Conservation (phyloP, 2,329 filamentous ascomycete species). For the Pseudocercospora cruenta region DNA sequence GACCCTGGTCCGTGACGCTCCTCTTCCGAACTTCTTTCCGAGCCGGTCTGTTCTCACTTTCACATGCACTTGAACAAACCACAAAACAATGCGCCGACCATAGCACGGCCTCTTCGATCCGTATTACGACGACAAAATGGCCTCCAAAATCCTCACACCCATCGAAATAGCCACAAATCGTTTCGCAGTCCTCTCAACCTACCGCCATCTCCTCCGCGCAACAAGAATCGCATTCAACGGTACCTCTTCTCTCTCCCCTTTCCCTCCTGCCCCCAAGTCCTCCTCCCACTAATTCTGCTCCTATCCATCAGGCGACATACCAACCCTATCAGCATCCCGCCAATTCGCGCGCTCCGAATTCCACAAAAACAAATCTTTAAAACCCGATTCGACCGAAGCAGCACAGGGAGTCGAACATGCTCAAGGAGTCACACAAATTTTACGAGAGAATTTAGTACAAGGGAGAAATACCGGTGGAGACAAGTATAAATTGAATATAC, state of each 20-base stretch:
- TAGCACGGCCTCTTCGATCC: background rate
- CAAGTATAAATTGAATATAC: conserved; percentile 73
- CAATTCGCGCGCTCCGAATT: conserved; percentile 75
- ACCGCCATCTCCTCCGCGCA: conserved; percentile 79
- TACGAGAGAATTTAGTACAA: conserved; percentile 87
- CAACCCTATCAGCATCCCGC: conserved; percentile 71
- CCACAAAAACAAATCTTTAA: conserved; percentile 61
- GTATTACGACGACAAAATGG: conserved; percentile 7
- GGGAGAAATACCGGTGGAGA: conserved; percentile 51
- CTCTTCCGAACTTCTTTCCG: background rate
- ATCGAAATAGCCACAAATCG: conserved; percentile 36
- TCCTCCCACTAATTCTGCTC: too few relatives aligned
- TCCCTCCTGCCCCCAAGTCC: too few relatives aligned
- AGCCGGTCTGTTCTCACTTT: conserved; percentile 1
- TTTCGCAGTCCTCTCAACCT: conserved; percentile 72
- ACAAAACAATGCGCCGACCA: conserved; percentile 15
- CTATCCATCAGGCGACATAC: conserved; percentile 72
- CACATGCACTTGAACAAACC: conserved; percentile 16
- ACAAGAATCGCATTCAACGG: conserved; percentile 82
- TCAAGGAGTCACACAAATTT: conserved; percentile 76
- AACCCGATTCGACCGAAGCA: conserved; percentile 57
- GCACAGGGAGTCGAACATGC: conserved; percentile 74
- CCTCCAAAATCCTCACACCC: conserved; percentile 21
- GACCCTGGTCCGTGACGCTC: background rate
- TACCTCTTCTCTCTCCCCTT: conserved; percentile 47